A percentile compares a stretch with the other conserved stretches of the same genome.
Evolutionary conservation across 2,329 filamentous ascomycete species (phyloP).

Genomic region (Diaporthe sp.): DNA sequence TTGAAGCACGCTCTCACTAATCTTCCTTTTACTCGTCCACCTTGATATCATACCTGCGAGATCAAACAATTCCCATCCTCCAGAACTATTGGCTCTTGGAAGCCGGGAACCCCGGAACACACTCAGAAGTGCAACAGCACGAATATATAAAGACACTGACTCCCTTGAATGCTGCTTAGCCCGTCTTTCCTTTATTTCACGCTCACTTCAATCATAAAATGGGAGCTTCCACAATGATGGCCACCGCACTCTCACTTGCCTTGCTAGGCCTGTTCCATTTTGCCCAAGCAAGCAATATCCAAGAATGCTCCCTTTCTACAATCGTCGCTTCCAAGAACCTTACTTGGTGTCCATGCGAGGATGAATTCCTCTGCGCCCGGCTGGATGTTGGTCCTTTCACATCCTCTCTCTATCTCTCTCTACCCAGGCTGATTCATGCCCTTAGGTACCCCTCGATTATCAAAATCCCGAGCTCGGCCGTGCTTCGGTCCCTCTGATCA

Average conservation of each 20-base stretch:
- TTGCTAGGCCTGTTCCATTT: neutral
- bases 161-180: neutral
- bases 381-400: constrained; percentile 41
- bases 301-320: neutral
- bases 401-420: neutral
- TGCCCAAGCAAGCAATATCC: neutral
- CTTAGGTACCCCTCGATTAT: constrained; percentile 41
- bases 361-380: constrained; percentile 45
- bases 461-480: constrained; percentile 37
- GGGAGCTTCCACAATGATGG: neutral
- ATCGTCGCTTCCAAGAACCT: constrained; percentile 38
- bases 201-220: neutral
- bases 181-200: neutral
- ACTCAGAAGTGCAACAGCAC: neutral
- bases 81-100: neutral
- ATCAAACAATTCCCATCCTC: neutral
- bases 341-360: constrained; percentile 46
- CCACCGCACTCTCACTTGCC: neutral
- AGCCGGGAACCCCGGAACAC: neutral
- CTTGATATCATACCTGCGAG: neutral
- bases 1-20: neutral
- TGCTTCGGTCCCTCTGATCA: constrained; percentile 39
- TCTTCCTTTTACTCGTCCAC: too few species aligned
- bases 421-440: neutral
- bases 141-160: neutral